These are phyloP conservation scores for Vigna nakashimae DNA, from an alignment of 306 rosid species.

Conservation along the genomic window DNA sequence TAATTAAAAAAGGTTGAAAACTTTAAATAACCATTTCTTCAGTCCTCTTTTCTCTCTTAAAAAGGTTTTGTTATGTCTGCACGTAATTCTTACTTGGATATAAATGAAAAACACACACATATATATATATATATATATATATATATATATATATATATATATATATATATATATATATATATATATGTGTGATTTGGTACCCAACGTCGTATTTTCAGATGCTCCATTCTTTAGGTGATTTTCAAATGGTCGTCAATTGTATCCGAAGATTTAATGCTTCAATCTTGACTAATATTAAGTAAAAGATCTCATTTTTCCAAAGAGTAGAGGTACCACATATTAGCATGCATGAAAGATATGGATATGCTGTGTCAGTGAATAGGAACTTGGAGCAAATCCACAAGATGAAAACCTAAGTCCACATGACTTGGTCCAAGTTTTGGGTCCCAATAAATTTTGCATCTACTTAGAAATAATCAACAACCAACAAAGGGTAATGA, in stretches of 20 bases:
- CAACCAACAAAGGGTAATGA: background rate
- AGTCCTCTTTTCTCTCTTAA: background rate
- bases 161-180: too few relatives aligned
- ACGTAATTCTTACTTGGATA: background rate
- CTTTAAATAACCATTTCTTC: too few relatives aligned
- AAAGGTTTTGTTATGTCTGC: background rate
- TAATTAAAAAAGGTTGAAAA: too few relatives aligned
- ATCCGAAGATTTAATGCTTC: constrained; percentile 19
- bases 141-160: too few relatives aligned
- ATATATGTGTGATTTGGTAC: constrained; percentile 30
- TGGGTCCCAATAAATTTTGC: constrained; percentile 8
- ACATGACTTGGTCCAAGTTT: background rate
- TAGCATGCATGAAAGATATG: constrained; percentile 22
- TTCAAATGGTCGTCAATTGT: background rate
- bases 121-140: too few relatives aligned
- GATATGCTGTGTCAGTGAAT: background rate
- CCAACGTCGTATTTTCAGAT: constrained; percentile 8
- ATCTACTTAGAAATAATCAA: background rate
- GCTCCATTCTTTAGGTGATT: background rate
- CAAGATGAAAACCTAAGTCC: background rate
- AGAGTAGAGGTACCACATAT: background rate
- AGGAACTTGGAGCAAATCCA: constrained; percentile 29
- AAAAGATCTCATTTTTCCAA: constrained; percentile 11
- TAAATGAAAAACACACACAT: background rate
- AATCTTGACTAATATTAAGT: constrained; percentile 35